Evolutionary conservation across 2,329 filamentous ascomycete genomes (phyloP), one percentile per base, ranked within the genome.

Genomic region (Aspergillus uvarum): DNA sequence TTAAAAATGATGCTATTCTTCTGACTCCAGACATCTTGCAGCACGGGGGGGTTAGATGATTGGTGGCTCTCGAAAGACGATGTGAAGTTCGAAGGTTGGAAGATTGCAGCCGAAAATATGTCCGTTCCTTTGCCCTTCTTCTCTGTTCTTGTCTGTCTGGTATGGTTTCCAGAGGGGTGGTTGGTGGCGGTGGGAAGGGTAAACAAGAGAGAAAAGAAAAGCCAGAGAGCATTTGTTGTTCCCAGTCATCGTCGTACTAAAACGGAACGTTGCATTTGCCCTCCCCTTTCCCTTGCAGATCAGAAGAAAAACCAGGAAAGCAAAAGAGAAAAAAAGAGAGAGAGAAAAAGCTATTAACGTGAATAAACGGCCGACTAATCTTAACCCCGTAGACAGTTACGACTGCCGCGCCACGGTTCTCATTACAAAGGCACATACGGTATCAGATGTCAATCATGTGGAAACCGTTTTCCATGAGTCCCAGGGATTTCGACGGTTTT

Each of bases 311-410:
- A 42, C 8, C 5, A 65, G 67, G 70, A 70, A 74, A 74, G 69
- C 70, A 73, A 74, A 75, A 72, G 74, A 74, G 69, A 70, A 74
- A 62, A 65, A 67, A 14, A 35, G 2, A 35, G 8, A 16, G 16
- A 35, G 26, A 26, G 65, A 67, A 71, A 70, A 74, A 74, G 69
- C 70, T 74, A 75, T 76, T 73, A 75, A 74, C 71, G 72, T 74
- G 72, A 74, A 73, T 72, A 72, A 74, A 62, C 68, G 69, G 71
- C 74, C 72, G 59, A 63, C 60, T 59, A 72, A 74, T 74, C 73
- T 74, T 74, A 74, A 66, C 72, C 70, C 72, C 72, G 73, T 72
- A 70, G 68, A 71, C 67, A 72, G 63, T 69, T 71, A 68, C 68
- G 67, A 69, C 68, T 66, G 70, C 70, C 61, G 71, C 69, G 68